These are phyloP conservation scores for Quercus aquifolioides DNA, from an alignment of 306 rosid genomes.

Conservation along the genomic window DNA sequence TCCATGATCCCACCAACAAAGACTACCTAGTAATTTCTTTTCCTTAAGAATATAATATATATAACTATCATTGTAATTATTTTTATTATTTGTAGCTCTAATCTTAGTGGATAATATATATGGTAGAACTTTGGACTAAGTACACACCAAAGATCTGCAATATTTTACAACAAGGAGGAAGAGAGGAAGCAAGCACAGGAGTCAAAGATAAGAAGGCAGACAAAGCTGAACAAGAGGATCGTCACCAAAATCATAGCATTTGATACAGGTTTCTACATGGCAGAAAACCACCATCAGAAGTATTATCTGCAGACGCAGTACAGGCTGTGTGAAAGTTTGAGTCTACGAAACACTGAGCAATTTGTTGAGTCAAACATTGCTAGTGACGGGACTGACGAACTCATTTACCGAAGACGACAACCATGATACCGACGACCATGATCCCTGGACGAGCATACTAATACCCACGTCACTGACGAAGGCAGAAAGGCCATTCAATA, in stretches of 20 bases:
- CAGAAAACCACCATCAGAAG: conserved; percentile 26
- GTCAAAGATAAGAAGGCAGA: conserved; percentile 28
- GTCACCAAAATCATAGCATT: conserved; percentile 17
- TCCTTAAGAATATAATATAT: too few species aligned
- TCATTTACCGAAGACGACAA: too few species aligned
- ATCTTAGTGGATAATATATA: not conserved
- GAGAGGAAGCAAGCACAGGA: conserved; percentile 29
- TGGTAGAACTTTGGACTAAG: conserved; percentile 10
- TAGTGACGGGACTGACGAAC: too few species aligned
- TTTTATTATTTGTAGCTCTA: not conserved
- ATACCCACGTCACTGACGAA: too few species aligned
- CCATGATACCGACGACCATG: too few species aligned
- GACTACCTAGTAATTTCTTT: conserved; percentile 9
- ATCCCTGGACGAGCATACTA: too few species aligned
- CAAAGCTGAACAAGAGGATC: conserved; percentile 32
- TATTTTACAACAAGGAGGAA: conserved; percentile 15
- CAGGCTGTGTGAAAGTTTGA: conserved; percentile 15
- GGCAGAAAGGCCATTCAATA: too few species aligned
- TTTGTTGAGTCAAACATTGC: conserved; percentile 19
- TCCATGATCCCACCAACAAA: conserved; percentile 22
- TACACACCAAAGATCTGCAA: conserved; percentile 20
- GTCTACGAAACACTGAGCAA: conserved; percentile 17
- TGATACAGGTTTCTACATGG: conserved; percentile 12
- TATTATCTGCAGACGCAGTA: conserved; percentile 5
- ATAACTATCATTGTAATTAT: not conserved